A percentile compares a stretch with the other conserved stretches of the same genome.
Conservation (phyloP, 805 yeast genomes). For the Wickerhamomyces strasburgensis region DNA sequence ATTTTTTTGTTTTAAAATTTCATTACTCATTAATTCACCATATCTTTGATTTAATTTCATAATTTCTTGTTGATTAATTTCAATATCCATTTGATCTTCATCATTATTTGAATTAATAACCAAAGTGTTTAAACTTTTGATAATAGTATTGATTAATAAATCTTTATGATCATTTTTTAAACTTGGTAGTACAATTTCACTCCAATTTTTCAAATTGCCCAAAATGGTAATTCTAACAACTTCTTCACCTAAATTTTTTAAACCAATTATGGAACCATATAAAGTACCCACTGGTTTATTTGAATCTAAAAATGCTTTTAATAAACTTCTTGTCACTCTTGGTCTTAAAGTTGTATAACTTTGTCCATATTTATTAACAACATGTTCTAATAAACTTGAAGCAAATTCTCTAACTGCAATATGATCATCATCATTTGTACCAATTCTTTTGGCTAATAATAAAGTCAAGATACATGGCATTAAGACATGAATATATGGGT, state of each 20-base stretch:
- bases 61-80: conserved; percentile 31
- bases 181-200: conserved; percentile 45
- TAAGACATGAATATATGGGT: conserved; percentile 92
- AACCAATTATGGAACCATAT: conserved; percentile 85
- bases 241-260: conserved; percentile 80
- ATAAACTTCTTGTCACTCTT: conserved; percentile 85
- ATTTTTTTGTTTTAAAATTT: conserved; percentile 41
- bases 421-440: conserved; percentile 35
- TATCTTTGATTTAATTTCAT: conserved; percentile 49
- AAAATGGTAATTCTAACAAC: conserved; percentile 78
- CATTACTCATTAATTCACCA: conserved; percentile 53
- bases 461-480: conserved; percentile 96
- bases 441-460: conserved; percentile 84
- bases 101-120: conserved; percentile 26
- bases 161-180: conserved; percentile 40
- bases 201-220: conserved; percentile 85
- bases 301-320: conserved; percentile 85
- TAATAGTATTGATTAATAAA: conserved; percentile 42
- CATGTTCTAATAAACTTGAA: conserved; percentile 72
- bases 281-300: conserved; percentile 83
- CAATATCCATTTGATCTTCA: conserved; percentile 33
- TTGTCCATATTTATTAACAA: conserved; percentile 75
- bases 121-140: conserved; percentile 52
- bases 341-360: conserved; percentile 88
- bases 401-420: conserved; percentile 80